Evolutionary conservation across 2,329 filamentous ascomycete genomes (phyloP).

Genomic region (Aspergillus thermomutatus): DNA sequence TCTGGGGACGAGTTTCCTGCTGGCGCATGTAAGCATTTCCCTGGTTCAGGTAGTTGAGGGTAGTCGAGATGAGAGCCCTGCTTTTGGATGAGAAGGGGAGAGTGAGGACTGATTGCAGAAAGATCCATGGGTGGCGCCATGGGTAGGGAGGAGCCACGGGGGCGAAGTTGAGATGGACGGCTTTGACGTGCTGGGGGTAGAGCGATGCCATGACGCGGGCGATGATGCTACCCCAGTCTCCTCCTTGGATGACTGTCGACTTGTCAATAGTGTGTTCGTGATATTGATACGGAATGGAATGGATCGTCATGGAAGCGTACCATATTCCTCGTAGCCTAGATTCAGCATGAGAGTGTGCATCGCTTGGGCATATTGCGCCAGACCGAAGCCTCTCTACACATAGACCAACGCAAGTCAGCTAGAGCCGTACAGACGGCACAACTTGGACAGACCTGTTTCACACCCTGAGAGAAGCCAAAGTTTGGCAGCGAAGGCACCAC

Average conservation of each 20-base stretch:
- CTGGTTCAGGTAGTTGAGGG: slow-evolving; percentile 21
- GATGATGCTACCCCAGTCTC: slow-evolving; percentile 67
- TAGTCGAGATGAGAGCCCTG: slow-evolving; percentile 19
- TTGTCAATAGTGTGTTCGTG: neutral
- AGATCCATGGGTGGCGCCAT: slow-evolving; percentile 54
- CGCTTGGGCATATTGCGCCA: slow-evolving; percentile 61
- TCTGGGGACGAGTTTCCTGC: slow-evolving; percentile 69
- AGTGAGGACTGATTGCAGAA: slow-evolving; percentile 31
- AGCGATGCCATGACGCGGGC: slow-evolving; percentile 59
- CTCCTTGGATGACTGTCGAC: slow-evolving; percentile 53
- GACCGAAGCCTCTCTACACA: slow-evolving; percentile 54
- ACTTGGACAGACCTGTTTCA: slow-evolving; percentile 26
- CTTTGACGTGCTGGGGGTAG: slow-evolving; percentile 57
- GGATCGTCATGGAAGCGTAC: slow-evolving; percentile 18
- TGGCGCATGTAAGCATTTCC: slow-evolving; percentile 52
- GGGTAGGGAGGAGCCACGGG: slow-evolving; percentile 48
- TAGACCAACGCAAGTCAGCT: neutral
- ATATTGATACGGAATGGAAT: neutral
- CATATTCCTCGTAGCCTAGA: slow-evolving; percentile 63
- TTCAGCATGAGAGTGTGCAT: slow-evolving; percentile 66
- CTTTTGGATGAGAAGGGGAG: slow-evolving; percentile 28
- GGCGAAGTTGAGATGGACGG: slow-evolving; percentile 62
- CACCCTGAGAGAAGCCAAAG: slow-evolving; percentile 52
- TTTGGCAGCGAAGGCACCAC: slow-evolving; percentile 56
- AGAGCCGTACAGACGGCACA: neutral